Evolutionary conservation across 176 grass and related monocot species (phyloP), one percentile per base, ranked within the genome.

Genomic region (Cenchrus purpureus): DNA sequence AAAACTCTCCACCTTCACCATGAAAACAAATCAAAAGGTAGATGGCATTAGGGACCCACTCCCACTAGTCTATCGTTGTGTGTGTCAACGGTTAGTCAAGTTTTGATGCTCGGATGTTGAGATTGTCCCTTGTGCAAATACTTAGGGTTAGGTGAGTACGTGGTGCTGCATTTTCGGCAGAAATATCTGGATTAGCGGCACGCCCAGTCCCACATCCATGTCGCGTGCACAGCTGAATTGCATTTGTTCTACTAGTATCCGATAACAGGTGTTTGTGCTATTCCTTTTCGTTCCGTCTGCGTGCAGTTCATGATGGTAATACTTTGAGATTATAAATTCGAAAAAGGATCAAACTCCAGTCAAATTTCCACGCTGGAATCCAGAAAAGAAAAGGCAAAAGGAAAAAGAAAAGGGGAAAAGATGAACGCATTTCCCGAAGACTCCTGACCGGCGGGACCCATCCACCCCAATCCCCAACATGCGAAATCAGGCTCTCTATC

Each of bases 401-500:
- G 48, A 50, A 72, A 50, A 50, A 49, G 46, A 5, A 52, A 52
- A 52, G 56, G 56, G 68, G 28, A 42, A 64, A 64, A 53, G 17
- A 54, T 5, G 3, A 44, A 12, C 42, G 28, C 22, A 37, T 32
- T 56, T 59, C 15, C 3, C 15, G 63, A 69, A 32, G 40, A 61
- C 16, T 70, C 37, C 52, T 85, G 64, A 8, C 50, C 52, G n/a
- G 74, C 58, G 74, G 83, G 48, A 4, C 37, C 66, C 22, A 17
- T 37, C 64, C 7, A 46, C 34, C 34, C 19, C 73, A 49, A 6
- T 42, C 34, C 34, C 19, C 73, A 49, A 6, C 53, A 8, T 19
- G 6, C 14, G 70, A 73, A 61, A 71, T 50, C 25, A 52, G 64
- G 45, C 55, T 79, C 76, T 78, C 58, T 25, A 68, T 82, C 60